Conservation (phyloP, 768 basidiomycete species). For the Trametes sanguinea region DNA sequence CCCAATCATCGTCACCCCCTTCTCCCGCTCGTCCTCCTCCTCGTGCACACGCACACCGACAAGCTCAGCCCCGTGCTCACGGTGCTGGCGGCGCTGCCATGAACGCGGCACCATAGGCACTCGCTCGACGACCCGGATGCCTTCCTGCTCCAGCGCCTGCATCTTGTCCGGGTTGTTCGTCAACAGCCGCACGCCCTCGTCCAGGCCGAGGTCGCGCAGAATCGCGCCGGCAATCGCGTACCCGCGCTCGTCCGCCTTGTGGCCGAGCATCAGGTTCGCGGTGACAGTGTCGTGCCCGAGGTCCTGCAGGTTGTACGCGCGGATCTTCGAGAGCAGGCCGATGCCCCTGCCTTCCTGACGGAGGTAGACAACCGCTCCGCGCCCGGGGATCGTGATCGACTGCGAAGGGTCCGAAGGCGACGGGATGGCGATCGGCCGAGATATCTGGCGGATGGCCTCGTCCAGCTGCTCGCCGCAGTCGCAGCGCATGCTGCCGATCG, state of each 20-base stretch:
- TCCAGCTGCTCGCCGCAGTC: constrained; percentile 99
- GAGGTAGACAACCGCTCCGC: constrained; percentile 92
- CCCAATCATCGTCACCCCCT: constrained; percentile 81
- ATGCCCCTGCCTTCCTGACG: constrained; percentile 98
- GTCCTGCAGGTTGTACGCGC: constrained; percentile 97
- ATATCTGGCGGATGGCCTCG: constrained; percentile 91
- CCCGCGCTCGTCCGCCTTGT: constrained; percentile 89
- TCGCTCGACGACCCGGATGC: constrained; percentile 77
- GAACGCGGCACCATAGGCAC: constrained; percentile 94
- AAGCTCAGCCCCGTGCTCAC: constrained; percentile 11
- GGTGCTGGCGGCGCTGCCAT: constrained; percentile 55
- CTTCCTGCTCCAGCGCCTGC: constrained; percentile 80
- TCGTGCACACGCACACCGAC: constrained; percentile 33
- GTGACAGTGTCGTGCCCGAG: constrained; percentile 98
- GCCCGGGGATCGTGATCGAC: constrained; percentile 63
- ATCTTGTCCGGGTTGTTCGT: constrained; percentile 99
- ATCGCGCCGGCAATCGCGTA: constrained; percentile 94
- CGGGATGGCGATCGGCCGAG: constrained; percentile 60
- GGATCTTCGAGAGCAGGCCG: constrained; percentile 91
- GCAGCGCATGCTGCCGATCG: constrained; percentile 96
- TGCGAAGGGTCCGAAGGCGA: constrained; percentile 29
- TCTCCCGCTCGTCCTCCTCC: constrained; percentile 41
- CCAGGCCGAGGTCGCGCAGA: constrained; percentile 82
- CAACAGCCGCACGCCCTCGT: constrained; percentile 72
- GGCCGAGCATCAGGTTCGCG: constrained; percentile 93